Conservation (phyloP, 345 rosid genomes). For the Aethionema arabicum region DNA sequence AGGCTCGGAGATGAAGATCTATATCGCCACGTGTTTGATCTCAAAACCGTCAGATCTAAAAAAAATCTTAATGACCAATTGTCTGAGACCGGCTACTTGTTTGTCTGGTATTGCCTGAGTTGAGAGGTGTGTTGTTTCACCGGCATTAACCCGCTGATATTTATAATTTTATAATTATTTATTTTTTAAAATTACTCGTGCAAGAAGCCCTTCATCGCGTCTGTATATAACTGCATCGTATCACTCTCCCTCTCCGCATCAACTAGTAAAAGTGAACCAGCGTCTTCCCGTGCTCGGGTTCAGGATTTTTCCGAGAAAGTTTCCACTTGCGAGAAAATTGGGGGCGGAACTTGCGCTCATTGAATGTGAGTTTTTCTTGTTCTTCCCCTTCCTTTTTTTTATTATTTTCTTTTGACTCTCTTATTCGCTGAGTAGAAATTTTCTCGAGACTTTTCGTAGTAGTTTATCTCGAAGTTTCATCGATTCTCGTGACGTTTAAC, state of each 20-base stretch:
- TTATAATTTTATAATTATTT: neutral
- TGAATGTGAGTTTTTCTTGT: conserved; percentile 26
- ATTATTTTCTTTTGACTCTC: neutral
- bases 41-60: conserved; percentile 26
- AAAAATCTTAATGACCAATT: conserved; percentile 25
- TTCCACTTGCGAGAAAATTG: conserved; percentile 3
- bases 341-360: conserved; percentile 3
- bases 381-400: neutral
- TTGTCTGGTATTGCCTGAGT: neutral
- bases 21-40: conserved; percentile 10
- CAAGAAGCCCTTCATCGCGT: conserved; percentile 2
- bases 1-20: conserved; percentile 10
- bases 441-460: neutral
- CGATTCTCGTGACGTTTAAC: conserved; percentile 23
- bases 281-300: conserved; percentile 35
- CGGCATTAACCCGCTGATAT: conserved; percentile 28
- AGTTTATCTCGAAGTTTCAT: conserved; percentile 11
- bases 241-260: conserved; percentile 26
- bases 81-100: conserved; percentile 22
- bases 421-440: conserved; percentile 4
- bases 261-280: conserved; percentile 33
- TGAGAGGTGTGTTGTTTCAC: conserved; percentile 3
- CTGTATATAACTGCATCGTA: conserved; percentile 27
- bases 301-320: conserved; percentile 33
- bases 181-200: conserved; percentile 29